Percentiles rank a stretch among this genome's conserved stretches.
These are phyloP conservation scores for Suhomyces faveliae DNA, from an alignment of 805 yeast genomes.

Conservation along the genomic window DNA sequence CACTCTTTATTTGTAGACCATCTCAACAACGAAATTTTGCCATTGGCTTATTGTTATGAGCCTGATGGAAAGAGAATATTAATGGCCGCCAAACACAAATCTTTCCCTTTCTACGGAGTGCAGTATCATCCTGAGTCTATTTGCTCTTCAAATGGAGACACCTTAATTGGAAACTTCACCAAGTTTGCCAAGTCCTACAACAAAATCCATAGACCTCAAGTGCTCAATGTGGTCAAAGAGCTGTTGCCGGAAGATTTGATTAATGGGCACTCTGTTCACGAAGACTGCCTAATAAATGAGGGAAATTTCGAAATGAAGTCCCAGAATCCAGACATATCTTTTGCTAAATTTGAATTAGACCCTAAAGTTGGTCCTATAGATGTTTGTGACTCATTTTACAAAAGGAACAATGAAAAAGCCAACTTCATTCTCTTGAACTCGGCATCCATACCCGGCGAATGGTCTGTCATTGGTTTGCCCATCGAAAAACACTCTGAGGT, in stretches of 20 bases:
- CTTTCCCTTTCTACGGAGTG: constrained; percentile 80
- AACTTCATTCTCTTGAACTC: constrained; percentile 69
- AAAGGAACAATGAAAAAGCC: constrained; percentile 19
- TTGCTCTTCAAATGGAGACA: constrained; percentile 68
- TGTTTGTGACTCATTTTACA: constrained; percentile 49
- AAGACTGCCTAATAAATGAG: constrained; percentile 15
- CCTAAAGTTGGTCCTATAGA: constrained; percentile 35
- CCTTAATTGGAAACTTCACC: constrained; percentile 64
- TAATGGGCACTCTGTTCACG: constrained; percentile 21
- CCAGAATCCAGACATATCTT: background rate
- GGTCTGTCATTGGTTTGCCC: constrained; percentile 85
- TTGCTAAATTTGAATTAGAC: constrained; percentile 10
- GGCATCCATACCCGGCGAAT: constrained; percentile 80
- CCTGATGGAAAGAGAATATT: constrained; percentile 38
- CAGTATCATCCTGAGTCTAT: constrained; percentile 98
- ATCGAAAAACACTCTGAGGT: constrained; percentile 41
- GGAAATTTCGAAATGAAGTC: constrained; percentile 8
- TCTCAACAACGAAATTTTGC: constrained; percentile 39
- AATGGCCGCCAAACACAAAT: constrained; percentile 75
- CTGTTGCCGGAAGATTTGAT: constrained; percentile 9
- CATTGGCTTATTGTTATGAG: constrained; percentile 61
- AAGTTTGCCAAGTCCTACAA: constrained; percentile 40
- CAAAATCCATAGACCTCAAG: constrained; percentile 14
- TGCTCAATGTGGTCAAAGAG: background rate
- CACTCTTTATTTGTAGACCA: constrained; percentile 71